phyloP scores from a whole-genome alignment of 2,329 filamentous ascomycete species.

The Claviceps quebecensis region DNA sequence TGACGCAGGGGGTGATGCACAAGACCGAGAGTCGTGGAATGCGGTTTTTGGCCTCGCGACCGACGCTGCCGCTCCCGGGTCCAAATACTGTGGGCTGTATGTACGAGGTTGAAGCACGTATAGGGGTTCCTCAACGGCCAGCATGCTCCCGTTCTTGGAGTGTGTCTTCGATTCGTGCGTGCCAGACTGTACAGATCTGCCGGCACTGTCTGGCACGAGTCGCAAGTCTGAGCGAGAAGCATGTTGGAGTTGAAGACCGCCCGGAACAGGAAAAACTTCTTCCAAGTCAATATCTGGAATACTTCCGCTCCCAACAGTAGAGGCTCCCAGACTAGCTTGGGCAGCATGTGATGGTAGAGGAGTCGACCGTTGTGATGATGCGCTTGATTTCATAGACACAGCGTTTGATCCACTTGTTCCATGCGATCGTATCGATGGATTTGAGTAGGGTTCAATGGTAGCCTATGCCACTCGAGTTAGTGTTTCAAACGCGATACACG shows the following conservation, averaged over 20 bases:
- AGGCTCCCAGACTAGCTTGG: conserved; percentile 9
- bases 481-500: no score
- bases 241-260: conserved; percentile 10
- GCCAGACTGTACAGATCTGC: not conserved
- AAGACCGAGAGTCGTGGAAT: not conserved
- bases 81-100: conserved; percentile 31
- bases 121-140: conserved; percentile 22
- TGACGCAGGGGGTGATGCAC: not conserved
- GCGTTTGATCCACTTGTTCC: not conserved
- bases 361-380: conserved; percentile 4
- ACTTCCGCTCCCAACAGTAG: conserved; percentile 5
- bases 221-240: conserved; percentile 5
- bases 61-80: not conserved
- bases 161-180: not conserved
- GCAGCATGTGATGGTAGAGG: not conserved
- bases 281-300: conserved; percentile 8
- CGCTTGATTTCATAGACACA: conserved; percentile 3
- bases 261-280: conserved; percentile 13
- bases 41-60: not conserved
- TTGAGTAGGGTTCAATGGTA: conserved; percentile 11
- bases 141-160: conserved; percentile 8
- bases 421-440: conserved; percentile 3
- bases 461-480: conserved; percentile 5
- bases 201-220: not conserved
- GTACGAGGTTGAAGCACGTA: conserved; percentile 44